Evolutionary conservation across 495 filamentous ascomycete genomes (phyloP).

Genomic region (Hypoxylon trugodes): DNA sequence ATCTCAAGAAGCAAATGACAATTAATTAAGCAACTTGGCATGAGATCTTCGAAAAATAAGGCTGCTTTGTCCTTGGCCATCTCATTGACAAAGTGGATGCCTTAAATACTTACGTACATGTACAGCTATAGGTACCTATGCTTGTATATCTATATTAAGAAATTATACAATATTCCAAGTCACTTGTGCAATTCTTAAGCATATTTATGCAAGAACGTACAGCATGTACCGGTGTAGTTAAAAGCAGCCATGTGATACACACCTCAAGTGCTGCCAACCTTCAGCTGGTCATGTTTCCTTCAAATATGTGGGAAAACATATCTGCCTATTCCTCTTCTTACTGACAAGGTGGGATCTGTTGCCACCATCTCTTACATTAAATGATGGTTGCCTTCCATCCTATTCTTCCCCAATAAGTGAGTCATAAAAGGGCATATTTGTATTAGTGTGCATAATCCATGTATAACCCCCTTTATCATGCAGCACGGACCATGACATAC

Average conservation of each 20-base stretch:
- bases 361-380: conserved; percentile 16
- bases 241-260: conserved; percentile 37
- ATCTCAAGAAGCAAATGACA: neutral
- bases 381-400: neutral
- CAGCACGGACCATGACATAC: conserved; percentile 23
- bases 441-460: conserved; percentile 2
- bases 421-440: conserved; percentile 9
- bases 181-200: conserved; percentile 13
- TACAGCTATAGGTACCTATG: neutral
- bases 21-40: neutral
- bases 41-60: too few relatives aligned
- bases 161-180: conserved; percentile 6
- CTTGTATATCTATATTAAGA: neutral
- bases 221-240: conserved; percentile 4
- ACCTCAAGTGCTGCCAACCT: neutral
- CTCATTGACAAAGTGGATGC: neutral
- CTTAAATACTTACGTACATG: neutral
- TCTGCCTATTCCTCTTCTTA: conserved; percentile 23
- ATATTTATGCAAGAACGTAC: conserved; percentile 21
- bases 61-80: too few relatives aligned
- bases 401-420: conserved; percentile 6
- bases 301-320: conserved; percentile 7
- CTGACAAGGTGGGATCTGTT: conserved; percentile 18
- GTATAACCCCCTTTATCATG: conserved; percentile 29
- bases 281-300: conserved; percentile 17